Conservation (phyloP, 2,329 filamentous ascomycete species). For the Lizonia empirigonia region DNA sequence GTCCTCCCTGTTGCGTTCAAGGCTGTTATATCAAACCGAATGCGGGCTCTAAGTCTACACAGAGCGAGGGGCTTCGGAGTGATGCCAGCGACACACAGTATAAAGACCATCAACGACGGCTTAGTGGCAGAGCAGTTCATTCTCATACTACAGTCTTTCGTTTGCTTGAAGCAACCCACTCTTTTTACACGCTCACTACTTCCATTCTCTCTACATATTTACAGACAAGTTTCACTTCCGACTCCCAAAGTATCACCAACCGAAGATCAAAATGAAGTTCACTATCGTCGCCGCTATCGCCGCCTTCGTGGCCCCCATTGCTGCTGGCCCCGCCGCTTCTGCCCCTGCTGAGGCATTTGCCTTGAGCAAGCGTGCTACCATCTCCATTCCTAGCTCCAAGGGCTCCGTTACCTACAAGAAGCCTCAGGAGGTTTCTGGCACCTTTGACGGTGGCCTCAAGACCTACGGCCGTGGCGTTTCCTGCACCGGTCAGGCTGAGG, state of each 20-base stretch:
- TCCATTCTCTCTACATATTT: slow-evolving; percentile 30
- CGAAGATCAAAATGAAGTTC: slow-evolving; percentile 44
- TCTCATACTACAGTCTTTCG: slow-evolving; percentile 24
- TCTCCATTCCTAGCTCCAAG: slow-evolving; percentile 41
- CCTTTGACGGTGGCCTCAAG: slow-evolving; percentile 44
- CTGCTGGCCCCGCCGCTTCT: slow-evolving; percentile 35
- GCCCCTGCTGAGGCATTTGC: slow-evolving; percentile 33
- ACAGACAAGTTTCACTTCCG: slow-evolving; percentile 17
- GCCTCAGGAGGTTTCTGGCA: slow-evolving; percentile 30
- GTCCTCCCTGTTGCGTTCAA: neutral
- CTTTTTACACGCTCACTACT: slow-evolving; percentile 23
- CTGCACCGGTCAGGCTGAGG: slow-evolving; percentile 54
- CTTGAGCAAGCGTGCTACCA: slow-evolving; percentile 38
- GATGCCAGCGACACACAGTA: neutral
- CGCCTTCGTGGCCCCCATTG: slow-evolving; percentile 35
- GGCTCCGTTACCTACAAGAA: slow-evolving; percentile 38
- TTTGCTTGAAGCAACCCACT: slow-evolving; percentile 35
- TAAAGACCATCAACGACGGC: slow-evolving; percentile 8
- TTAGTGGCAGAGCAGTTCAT: slow-evolving; percentile 10
- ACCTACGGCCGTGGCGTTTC: slow-evolving; percentile 41
- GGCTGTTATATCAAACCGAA: neutral
- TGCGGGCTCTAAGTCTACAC: slow-evolving; percentile 10
- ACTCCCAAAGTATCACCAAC: slow-evolving; percentile 20
- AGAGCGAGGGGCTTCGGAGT: neutral
- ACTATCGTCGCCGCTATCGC: slow-evolving; percentile 33